Percentiles rank a stretch among this genome's conserved stretches.
Evolutionary conservation across 306 rosid species (phyloP).

Genomic region (Castanea crenata): DNA sequence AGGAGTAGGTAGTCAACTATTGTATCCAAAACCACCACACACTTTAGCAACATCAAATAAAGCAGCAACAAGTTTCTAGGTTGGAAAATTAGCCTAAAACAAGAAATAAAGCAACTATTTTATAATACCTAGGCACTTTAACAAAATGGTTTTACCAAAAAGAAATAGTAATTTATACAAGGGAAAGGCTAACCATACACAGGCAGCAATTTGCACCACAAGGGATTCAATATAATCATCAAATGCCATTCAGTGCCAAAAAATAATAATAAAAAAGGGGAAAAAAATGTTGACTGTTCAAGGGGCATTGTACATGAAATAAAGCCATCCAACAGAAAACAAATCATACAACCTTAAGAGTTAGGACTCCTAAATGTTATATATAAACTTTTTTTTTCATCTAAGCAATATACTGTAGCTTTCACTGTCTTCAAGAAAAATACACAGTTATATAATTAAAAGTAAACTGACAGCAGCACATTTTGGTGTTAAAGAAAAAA

Average conservation of each 20-base stretch:
- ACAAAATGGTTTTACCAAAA: background rate
- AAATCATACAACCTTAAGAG: background rate
- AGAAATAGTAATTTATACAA: background rate
- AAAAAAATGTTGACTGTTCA: background rate
- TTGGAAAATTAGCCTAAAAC: background rate
- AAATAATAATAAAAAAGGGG: background rate
- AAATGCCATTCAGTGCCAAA: background rate
- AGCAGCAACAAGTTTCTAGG: background rate
- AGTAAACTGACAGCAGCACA: background rate
- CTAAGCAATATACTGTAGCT: background rate
- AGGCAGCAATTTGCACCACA: background rate
- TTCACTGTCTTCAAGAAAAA: background rate
- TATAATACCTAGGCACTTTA: background rate
- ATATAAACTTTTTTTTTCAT: background rate
- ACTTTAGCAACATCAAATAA: background rate
- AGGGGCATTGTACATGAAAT: background rate
- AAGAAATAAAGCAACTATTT: background rate
- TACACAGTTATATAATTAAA: background rate
- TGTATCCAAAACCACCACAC: background rate
- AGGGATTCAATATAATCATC: background rate
- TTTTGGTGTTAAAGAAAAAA: conserved; percentile 10
- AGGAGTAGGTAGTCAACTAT: background rate
- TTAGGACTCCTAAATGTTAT: background rate
- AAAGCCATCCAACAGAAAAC: background rate
- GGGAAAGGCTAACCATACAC: background rate